Evolutionary conservation across 306 rosid species (phyloP), one percentile per base, ranked within the genome.

Genomic region (Nissolia schottii): DNA sequence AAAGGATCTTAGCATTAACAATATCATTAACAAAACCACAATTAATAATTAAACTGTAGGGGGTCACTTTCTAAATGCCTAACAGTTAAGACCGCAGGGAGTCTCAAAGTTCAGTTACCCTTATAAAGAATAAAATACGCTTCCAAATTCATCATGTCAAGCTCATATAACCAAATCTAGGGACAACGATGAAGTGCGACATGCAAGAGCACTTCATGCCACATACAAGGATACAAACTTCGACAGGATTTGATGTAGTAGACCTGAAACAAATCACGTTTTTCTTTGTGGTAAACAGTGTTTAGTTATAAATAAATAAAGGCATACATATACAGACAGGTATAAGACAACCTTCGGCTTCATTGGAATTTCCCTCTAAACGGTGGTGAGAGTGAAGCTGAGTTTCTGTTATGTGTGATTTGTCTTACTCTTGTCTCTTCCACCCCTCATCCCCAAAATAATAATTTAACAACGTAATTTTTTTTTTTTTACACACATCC

Each of bases 381-480:
- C 10, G 25, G 48, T 12, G 71, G 22, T 20, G 10, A 75, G 49
- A 73, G 45, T 6, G 64, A 43, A 40, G 31, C 59, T 25, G 51
- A 45, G 40, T 24, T 32, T 34, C 1, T 46, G 48, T 67, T 25
- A 15, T 49, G 48, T 60, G 46, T 32, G 78, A 23, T 53, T 31
- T 72, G 76, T 56, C 79, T 74, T 71, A 58, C 53, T 65, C 64
- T 50, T n/a, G n/a, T n/a, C n/a, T n/a, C n/a, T n/a, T n/a, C 37
- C 62, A 71, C 29, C 32, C 48, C 53, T 76, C 65, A 64, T 5
- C 67, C 41, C 38, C 67, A 38, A 51, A 57, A 51, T n/a, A 78
- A 35, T 6, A 10, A 37, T 37, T n/a, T n/a, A n/a, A n/a, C n/a
- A n/a, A n/a, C n/a, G n/a, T n/a, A n/a, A n/a, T n/a, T n/a, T n/a